These are phyloP conservation scores for Podospora tetraspora DNA, from an alignment of 495 filamentous ascomycete genomes.

Conservation along the genomic window DNA sequence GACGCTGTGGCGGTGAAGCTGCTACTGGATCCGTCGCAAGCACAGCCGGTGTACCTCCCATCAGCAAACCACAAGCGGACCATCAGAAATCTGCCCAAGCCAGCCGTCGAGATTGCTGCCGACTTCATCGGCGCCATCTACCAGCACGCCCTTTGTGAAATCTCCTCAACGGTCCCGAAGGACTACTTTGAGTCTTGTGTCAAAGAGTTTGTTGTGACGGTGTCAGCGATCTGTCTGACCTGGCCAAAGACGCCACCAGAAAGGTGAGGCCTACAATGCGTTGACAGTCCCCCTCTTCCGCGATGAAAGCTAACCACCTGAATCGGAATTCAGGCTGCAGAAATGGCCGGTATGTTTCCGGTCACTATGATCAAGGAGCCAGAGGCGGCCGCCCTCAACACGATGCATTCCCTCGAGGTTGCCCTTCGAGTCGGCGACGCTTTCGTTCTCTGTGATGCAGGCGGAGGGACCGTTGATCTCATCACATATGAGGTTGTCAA, in stretches of 20 bases:
- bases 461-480: conserved; percentile 44
- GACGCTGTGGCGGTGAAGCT: conserved; percentile 25
- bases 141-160: conserved; percentile 26
- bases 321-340: conserved; percentile 22
- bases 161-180: conserved; percentile 17
- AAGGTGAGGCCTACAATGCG: neutral
- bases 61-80: conserved; percentile 13
- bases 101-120: conserved; percentile 23
- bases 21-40: conserved; percentile 33
- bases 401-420: conserved; percentile 34
- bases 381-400: conserved; percentile 46
- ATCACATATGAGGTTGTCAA: conserved; percentile 42
- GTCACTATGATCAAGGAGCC: conserved; percentile 43
- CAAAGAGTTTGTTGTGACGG: conserved; percentile 26
- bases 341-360: conserved; percentile 24
- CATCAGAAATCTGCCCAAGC: conserved; percentile 26
- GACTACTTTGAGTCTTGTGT: conserved; percentile 19
- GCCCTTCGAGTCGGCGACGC: conserved; percentile 35
- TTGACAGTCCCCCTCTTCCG: neutral
- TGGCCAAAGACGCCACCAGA: conserved; percentile 28
- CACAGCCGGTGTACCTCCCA: conserved; percentile 20
- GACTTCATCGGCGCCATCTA: conserved; percentile 18
- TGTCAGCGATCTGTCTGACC: conserved; percentile 33
- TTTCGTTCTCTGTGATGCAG: conserved; percentile 43
- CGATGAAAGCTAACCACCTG: neutral